Evolutionary conservation across 2,329 filamentous ascomycete genomes (phyloP).

Genomic region (Sarocladium strictum): DNA sequence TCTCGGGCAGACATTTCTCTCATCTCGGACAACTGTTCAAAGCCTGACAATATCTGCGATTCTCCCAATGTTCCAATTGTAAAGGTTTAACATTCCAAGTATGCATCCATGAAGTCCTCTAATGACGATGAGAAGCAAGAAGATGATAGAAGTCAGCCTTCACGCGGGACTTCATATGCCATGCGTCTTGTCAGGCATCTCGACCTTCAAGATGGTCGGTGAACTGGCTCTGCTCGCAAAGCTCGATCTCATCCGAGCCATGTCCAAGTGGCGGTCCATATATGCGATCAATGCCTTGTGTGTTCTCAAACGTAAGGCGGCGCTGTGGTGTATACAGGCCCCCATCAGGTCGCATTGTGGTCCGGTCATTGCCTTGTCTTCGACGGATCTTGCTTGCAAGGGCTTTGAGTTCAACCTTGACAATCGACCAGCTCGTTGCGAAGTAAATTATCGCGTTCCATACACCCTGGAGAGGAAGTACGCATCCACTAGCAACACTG

Average conservation of each 20-base stretch:
- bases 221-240: not conserved
- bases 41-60: not conserved
- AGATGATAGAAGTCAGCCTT: not conserved
- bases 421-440: conserved; percentile 49
- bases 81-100: not conserved
- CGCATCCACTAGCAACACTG: conserved; percentile 62
- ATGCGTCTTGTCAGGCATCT: not conserved
- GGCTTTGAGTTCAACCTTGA: conserved; percentile 21
- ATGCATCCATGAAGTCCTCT: not conserved
- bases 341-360: conserved; percentile 21
- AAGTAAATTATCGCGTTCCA: conserved; percentile 78
- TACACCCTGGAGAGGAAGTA: conserved; percentile 70
- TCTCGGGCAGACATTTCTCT: not conserved
- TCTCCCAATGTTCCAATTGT: not conserved
- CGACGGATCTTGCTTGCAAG: conserved; percentile 14
- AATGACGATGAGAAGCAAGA: not conserved
- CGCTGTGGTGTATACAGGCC: conserved; percentile 15
- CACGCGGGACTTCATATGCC: not conserved
- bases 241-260: conserved; percentile 1
- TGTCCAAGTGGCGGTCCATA: not conserved
- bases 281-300: not conserved
- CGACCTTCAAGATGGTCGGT: not conserved
- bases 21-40: not conserved
- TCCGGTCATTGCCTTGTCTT: conserved; percentile 11
- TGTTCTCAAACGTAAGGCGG: conserved; percentile 17